These are phyloP conservation scores for Gloeostereum incarnatum DNA, from an alignment of 768 basidiomycete genomes.

Conservation along the genomic window DNA sequence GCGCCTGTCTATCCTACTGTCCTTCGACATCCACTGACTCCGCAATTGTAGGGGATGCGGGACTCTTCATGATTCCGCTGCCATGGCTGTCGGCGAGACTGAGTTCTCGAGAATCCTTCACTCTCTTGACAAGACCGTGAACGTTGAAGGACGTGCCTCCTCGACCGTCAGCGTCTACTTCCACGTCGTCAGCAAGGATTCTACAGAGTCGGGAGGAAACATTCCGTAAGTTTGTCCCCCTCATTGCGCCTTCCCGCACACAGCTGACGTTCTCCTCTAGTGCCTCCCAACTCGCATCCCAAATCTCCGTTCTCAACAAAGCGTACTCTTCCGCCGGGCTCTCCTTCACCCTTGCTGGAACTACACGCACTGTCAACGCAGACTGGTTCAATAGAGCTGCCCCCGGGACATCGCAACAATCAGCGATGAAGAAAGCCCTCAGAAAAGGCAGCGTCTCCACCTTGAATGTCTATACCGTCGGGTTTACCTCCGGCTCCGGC, in stretches of 20 bases:
- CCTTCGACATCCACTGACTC: too few relatives aligned
- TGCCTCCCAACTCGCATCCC: slow-evolving; percentile 12
- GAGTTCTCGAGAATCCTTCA: too few relatives aligned
- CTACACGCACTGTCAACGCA: slow-evolving; percentile 17
- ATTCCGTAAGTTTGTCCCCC: slow-evolving; percentile 13
- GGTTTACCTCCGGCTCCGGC: slow-evolving; percentile 12
- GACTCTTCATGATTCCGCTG: too few relatives aligned
- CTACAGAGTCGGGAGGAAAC: slow-evolving; percentile 15
- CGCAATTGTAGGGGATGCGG: too few relatives aligned
- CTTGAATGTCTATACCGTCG: slow-evolving; percentile 13
- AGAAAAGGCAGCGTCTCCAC: slow-evolving; percentile 11
- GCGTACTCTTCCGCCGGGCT: slow-evolving; percentile 19
- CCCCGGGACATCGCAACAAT: slow-evolving; percentile 11
- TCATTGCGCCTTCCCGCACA: background rate
- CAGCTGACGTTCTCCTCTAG: slow-evolving; percentile 3
- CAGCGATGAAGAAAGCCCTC: slow-evolving; percentile 16
- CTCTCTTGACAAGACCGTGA: too few relatives aligned
- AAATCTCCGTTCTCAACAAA: slow-evolving; percentile 22
- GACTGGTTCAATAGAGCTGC: slow-evolving; percentile 15
- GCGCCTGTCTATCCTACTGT: too few relatives aligned
- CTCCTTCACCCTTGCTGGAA: slow-evolving; percentile 18
- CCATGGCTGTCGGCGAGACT: too few relatives aligned
- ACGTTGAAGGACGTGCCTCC: too few relatives aligned
- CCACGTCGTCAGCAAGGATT: slow-evolving; percentile 9
- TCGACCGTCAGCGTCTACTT: too few relatives aligned